Base-by-base conservation (phyloP, 345 rosid species). In the Moricandia arvensis region DNA sequence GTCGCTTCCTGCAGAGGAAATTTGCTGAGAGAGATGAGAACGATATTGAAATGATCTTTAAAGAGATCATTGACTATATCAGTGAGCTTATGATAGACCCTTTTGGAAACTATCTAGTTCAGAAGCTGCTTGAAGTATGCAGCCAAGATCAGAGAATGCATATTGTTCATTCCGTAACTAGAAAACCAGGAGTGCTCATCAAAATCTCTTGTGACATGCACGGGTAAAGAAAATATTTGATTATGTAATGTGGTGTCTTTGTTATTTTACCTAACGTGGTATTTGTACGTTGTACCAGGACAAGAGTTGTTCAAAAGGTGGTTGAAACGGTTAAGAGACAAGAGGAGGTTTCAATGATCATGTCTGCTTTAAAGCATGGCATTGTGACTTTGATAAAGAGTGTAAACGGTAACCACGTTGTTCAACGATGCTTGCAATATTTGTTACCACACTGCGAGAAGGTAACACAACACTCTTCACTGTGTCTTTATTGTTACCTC, bases 291-390 rank as follows among this genome's bases (percentile, higher is more conserved):
- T 61, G 2, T 55, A 64, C 26, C 79, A 92, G 96, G 83, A 90
- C 97, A 59, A 88, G 93, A 55, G 93, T 90, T 43, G 89, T 92
- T 77, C 96, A 92, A 76, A 92, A 90, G 83, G 85, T 92, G 35
- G 83, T 92, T 16, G 91, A 92, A 81, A 87, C 85, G 16, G 84
- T 85, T 12, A 86, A 74, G 75, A 67, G 77, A 57, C 83, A 84
- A 7, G 90, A 90, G 83, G 92, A 90, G 79, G 69, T 82, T 51
- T 73, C 87, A 66, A 67, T 81, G 15, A 84, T 90, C 66, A 84
- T 87, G 33, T 85, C 86, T 69, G 83, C 92, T 26, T 80, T 90
- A 79, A 87, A 85, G 83, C 85, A 87, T 57, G 84, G 88, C 55
- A 80, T 87, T 62, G 90, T 88, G 81, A 80, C 86, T 54, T 72